Conservation (phyloP, 2,329 filamentous ascomycete species). For the Alternaria incomplexa region DNA sequence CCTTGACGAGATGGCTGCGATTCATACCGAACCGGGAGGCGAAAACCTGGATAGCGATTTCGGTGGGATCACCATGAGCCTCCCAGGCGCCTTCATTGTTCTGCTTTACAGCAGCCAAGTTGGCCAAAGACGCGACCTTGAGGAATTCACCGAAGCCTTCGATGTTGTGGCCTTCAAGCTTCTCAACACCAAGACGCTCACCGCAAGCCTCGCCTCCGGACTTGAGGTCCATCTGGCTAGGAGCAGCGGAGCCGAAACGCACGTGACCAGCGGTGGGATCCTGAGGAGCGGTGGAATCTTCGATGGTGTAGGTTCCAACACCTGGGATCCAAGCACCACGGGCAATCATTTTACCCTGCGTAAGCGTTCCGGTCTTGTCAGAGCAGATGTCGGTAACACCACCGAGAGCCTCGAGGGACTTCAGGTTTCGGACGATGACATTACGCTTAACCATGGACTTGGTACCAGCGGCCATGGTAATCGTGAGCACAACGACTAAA, state of each 20-base stretch:
- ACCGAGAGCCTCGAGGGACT: slow-evolving; percentile 45
- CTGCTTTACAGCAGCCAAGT: slow-evolving; percentile 59
- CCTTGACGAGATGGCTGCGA: slow-evolving; percentile 57
- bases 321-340: slow-evolving; percentile 48
- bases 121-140: slow-evolving; percentile 52
- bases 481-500: slow-evolving; percentile 47
- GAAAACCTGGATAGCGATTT: slow-evolving; percentile 78
- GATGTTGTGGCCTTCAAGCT: slow-evolving; percentile 28
- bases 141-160: slow-evolving; percentile 40
- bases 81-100: slow-evolving; percentile 50
- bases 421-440: slow-evolving; percentile 46
- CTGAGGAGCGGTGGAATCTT: slow-evolving; percentile 41
- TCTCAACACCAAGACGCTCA: slow-evolving; percentile 21
- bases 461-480: slow-evolving; percentile 49
- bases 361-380: slow-evolving; percentile 57
- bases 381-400: slow-evolving; percentile 56
- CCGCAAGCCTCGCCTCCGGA: slow-evolving; percentile 21
- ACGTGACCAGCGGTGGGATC: slow-evolving; percentile 44
- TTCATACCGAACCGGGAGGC: slow-evolving; percentile 72
- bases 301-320: slow-evolving; percentile 46
- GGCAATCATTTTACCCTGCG: slow-evolving; percentile 47
- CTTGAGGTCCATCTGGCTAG: slow-evolving; percentile 36
- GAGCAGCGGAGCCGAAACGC: slow-evolving; percentile 30
- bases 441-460: slow-evolving; percentile 45
- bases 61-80: slow-evolving; percentile 58